Conservation (phyloP, 148 eudicot species). For the Dianthus caryophyllus region DNA sequence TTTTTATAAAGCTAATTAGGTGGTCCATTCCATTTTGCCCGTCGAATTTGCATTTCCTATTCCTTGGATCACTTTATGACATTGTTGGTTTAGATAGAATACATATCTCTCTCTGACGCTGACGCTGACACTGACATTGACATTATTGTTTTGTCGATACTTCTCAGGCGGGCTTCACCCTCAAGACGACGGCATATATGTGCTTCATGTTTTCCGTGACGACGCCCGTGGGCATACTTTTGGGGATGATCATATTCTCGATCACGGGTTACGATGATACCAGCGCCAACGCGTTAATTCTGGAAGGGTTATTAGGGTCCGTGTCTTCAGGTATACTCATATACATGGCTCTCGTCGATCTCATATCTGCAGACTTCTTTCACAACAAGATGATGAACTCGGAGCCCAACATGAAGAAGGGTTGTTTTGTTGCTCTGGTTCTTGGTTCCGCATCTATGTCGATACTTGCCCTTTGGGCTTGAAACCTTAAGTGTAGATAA, state of each 20-base stretch:
- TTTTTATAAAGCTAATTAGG: background rate
- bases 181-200: constrained; percentile 69
- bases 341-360: constrained; percentile 81
- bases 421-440: constrained; percentile 58
- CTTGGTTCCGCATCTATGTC: constrained; percentile 84
- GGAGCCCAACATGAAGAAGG: constrained; percentile 56
- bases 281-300: constrained; percentile 59
- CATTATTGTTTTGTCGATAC: background rate
- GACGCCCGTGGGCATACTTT: constrained; percentile 61
- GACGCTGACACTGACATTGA: too few relatives aligned
- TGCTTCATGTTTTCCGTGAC: constrained; percentile 87
- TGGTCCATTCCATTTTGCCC: constrained; percentile 4
- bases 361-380: constrained; percentile 79
- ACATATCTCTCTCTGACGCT: too few relatives aligned
- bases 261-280: constrained; percentile 74
- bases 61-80: background rate
- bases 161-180: constrained; percentile 68
- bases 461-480: constrained; percentile 88
- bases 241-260: constrained; percentile 63
- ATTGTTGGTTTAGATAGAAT: background rate
- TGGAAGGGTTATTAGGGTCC: constrained; percentile 75
- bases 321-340: constrained; percentile 76
- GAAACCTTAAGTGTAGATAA: constrained; percentile 22
- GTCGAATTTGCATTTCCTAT: background rate
- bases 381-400: constrained; percentile 68